Conservation (phyloP, 108 stramenopile genomes). For the Stephanodiscus triporus region DNA sequence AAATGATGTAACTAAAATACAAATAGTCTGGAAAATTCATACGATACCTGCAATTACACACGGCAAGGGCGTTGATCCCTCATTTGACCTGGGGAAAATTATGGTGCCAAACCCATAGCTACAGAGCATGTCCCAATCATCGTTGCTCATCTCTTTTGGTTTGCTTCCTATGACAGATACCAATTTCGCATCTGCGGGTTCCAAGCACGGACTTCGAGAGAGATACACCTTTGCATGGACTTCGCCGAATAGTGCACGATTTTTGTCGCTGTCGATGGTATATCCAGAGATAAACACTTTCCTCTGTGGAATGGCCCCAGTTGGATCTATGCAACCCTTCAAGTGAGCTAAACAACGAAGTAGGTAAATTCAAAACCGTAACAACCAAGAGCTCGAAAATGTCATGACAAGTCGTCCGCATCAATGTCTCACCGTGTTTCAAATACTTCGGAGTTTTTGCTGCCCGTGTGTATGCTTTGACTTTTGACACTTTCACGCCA, state of each 20-base stretch:
- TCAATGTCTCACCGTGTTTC: slow-evolving; percentile 7
- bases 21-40: not conserved
- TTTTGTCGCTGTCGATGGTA: not conserved
- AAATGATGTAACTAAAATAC: slow-evolving; percentile 1
- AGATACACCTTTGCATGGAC: slow-evolving; percentile 5
- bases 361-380: not conserved
- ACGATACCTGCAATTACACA: slow-evolving; percentile 25
- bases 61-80: slow-evolving; percentile 5
- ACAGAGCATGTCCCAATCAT: slow-evolving; percentile 35
- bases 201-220: slow-evolving; percentile 32
- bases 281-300: slow-evolving; percentile 23
- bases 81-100: slow-evolving; percentile 27
- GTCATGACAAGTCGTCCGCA: not conserved
- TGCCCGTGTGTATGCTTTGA: not conserved
- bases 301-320: slow-evolving; percentile 11
- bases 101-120: slow-evolving; percentile 41
- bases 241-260: slow-evolving; percentile 21
- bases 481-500: slow-evolving; percentile 9
- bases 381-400: not conserved
- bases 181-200: slow-evolving; percentile 39
- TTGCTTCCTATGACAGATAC: slow-evolving; percentile 30
- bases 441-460: not conserved
- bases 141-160: slow-evolving; percentile 27
- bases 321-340: slow-evolving; percentile 15
- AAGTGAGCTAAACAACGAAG: slow-evolving; percentile 4